A percentile compares a stretch with the other conserved stretches of the same genome.
phyloP scores from a whole-genome alignment of 495 filamentous ascomycete species.

The Aspergillus ellipticus region DNA sequence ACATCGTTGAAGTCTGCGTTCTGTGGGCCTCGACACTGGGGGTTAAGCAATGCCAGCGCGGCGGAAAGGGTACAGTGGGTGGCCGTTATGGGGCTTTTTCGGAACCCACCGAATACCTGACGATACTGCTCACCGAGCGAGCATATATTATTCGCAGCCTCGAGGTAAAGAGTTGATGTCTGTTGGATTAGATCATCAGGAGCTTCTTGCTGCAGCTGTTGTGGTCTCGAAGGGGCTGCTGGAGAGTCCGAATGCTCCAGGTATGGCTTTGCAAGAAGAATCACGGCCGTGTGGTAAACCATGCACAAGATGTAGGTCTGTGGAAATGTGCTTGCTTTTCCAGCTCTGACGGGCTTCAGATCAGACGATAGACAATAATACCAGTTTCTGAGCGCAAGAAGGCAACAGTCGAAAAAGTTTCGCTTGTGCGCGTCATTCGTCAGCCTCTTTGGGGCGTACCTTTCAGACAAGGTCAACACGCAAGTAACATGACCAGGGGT shows the following conservation, averaged over 20 bases:
- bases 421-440: conserved; percentile 14
- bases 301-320: conserved; percentile 27
- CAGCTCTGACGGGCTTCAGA: conserved; percentile 16
- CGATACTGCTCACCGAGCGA: conserved; percentile 25
- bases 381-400: conserved; percentile 29
- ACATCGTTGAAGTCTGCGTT: too few relatives aligned
- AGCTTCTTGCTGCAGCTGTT: background rate
- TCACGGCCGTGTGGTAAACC: conserved; percentile 26
- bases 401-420: conserved; percentile 23
- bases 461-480: background rate
- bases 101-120: conserved; percentile 28
- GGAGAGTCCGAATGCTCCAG: background rate
- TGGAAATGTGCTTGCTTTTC: conserved; percentile 17
- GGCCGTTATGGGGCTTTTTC: conserved; percentile 25
- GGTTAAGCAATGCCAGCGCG: conserved; percentile 13
- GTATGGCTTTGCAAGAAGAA: conserved; percentile 25
- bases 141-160: conserved; percentile 21
- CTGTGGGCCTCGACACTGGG: background rate
- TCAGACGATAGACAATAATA: conserved; percentile 24
- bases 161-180: conserved; percentile 4
- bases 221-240: background rate
- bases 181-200: conserved; percentile 7
- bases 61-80: conserved; percentile 29
- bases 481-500: background rate
- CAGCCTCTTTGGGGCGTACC: conserved; percentile 28